Evolutionary conservation across 148 eudicot genomes (phyloP), one percentile per base, ranked within the genome.

Genomic region (Rhododendron mucronatum): DNA sequence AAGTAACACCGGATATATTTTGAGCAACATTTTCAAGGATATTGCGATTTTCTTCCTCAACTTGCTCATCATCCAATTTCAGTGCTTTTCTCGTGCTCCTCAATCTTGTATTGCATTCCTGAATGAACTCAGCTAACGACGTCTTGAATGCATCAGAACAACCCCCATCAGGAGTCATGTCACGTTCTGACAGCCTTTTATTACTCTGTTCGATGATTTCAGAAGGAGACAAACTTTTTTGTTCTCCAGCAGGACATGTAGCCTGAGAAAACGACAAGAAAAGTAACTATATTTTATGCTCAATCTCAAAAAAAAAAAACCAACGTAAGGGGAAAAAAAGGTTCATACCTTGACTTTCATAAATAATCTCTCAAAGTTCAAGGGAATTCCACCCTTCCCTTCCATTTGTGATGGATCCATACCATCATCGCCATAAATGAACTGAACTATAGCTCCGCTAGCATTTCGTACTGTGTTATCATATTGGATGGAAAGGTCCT

Each of bases 331-430:
- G 26, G 10, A 37, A 26, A 9, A 75, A 44, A 47, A 14, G 79
- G 50, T 45, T 26, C 84, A 79, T 71, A 94, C 99, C 98, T 93
- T 93, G 82, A 90, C 90, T 93, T 95, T 97, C 85, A 90, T 89
- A 65, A 93, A 92, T 89, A 97, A 89, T 88, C 99, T 91, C 86
- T 90, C 93, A 83, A 95, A 91, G 88, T 97, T 97, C 75, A 97
- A 87, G 51, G 99, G 98, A 80, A 89, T 88, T 84, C 99, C 99
- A 53, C 87, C 91, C 81, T 93, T 92, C 50, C 93, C 99, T 93
- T 97, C 99, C 99, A 97, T 97, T 91, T 94, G 96, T 51, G 94
- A 93, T 61, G 99, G 98, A 92, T 97, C 99, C 99, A 95, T 93
- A 63, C 96, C 93, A 89, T 97, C 99, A 87, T 94, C 98, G 41